Base-by-base conservation (phyloP, 768 basidiomycete genomes). In the Psilocybe tampanensis region DNA sequence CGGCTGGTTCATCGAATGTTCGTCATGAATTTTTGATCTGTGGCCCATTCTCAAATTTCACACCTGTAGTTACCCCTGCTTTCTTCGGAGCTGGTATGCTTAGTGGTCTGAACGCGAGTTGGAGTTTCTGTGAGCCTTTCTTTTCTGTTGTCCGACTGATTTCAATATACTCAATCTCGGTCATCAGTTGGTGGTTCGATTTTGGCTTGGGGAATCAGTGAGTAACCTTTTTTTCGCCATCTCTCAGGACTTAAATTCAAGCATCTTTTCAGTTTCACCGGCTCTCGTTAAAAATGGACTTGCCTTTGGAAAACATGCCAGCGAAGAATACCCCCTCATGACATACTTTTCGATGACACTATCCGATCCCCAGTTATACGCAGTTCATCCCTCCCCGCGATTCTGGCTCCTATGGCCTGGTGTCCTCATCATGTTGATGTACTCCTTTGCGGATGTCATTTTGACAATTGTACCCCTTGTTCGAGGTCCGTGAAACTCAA, bases 331-430 rank as follows among this genome's bases (percentile, higher is more conserved):
- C 63, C 76, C 82, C 58, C 68, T 80, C 44, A 64, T 80, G 18
- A 76, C 78, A 12, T 81, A 82, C 66, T 54, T 65, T 24, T 73
- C 70, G 2, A 70, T 85, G 67, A 79, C 78, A 2, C 81, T 84
- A 68, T 57, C 63, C 1, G 76, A 85, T 52, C 76, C 78, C 9
- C 54, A 69, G 1, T 53, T 63, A 34, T 82, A 80, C 61, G 58
- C 77, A 55, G 68, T 71, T 21, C 59, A 60, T 0, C 82, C 84
- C 1, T 85, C 82, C 19, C 80, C 82, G 13, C 78, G 83, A 26
- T 84, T 85, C 68, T 85, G 84, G 85, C 72, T 86, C 47, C 68
- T 85, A 33, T 85, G 84, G 85, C 84, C 84, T 33, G 84, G 85
- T 67, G 80, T 85, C 56, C 65, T 85, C 45, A 74, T 85, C 70